Conservation (phyloP, 2,329 filamentous ascomycete genomes). For the Davidsoniella eucalypti region DNA sequence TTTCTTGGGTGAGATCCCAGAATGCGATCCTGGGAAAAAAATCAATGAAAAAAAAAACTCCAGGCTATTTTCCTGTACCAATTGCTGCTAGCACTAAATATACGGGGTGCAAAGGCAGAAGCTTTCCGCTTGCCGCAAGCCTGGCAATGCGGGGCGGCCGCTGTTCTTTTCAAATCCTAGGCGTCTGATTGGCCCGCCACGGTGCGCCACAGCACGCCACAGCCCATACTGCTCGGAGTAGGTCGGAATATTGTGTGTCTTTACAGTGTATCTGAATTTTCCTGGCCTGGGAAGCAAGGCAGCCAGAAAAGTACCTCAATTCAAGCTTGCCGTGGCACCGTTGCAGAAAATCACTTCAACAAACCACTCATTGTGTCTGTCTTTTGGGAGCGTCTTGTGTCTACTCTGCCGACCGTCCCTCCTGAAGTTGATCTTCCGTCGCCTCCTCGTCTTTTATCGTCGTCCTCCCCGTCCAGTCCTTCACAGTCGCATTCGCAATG, state of each 20-base stretch:
- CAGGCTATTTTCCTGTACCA: no score
- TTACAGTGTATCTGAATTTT: slow-evolving; percentile 10
- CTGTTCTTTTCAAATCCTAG: slow-evolving; percentile 13
- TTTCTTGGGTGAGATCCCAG: neutral
- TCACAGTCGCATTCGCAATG: slow-evolving; percentile 40
- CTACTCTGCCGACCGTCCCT: slow-evolving; percentile 3
- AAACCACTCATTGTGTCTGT: slow-evolving; percentile 35
- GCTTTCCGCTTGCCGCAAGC: neutral
- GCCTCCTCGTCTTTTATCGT: neutral
- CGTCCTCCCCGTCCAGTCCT: neutral
- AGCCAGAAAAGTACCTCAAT: slow-evolving; percentile 24
- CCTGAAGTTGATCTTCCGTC: neutral
- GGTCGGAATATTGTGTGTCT: slow-evolving; percentile 22
- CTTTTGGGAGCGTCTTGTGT: slow-evolving; percentile 8
- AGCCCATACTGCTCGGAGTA: slow-evolving; percentile 22
- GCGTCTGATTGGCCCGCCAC: slow-evolving; percentile 21
- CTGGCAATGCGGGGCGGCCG: slow-evolving; percentile 14
- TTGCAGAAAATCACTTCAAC: slow-evolving; percentile 22
- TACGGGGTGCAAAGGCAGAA: no score
- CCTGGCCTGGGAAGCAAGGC: slow-evolving; percentile 26
- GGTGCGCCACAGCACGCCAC: slow-evolving; percentile 15
- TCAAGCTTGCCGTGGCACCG: slow-evolving; percentile 24
- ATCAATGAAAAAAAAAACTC: no score
- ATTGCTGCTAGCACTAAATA: no score
- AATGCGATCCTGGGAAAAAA: no score